phyloP scores from a whole-genome alignment of 257 asterid species.

The Pogostemon cablin region DNA sequence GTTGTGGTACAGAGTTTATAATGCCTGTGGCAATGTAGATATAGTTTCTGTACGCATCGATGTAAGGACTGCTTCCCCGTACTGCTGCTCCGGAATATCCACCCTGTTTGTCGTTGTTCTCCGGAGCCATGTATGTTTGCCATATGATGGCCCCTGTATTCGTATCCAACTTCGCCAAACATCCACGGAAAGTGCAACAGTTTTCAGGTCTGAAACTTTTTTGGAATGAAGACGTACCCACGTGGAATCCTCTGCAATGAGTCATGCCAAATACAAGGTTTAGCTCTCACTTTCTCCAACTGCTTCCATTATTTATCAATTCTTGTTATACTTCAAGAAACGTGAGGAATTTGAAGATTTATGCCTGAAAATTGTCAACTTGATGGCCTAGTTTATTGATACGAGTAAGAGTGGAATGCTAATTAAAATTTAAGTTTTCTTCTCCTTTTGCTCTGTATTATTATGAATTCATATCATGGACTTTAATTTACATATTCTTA shows the following conservation, averaged over 20 bases:
- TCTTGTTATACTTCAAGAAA: not conserved
- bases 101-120: conserved; percentile 41
- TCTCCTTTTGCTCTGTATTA: too few relatives aligned
- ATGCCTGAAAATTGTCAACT: not conserved
- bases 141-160: conserved; percentile 45
- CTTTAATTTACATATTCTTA: not conserved
- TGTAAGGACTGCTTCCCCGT: conserved; percentile 68
- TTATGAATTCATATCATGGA: conserved; percentile 8
- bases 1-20: conserved; percentile 48
- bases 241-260: conserved; percentile 33
- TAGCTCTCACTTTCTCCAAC: not conserved
- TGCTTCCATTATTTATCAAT: not conserved
- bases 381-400: not conserved
- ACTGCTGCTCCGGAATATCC: conserved; percentile 54
- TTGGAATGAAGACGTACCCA: conserved; percentile 53
- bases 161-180: conserved; percentile 48
- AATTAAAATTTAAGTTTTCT: not conserved
- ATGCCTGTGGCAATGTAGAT: conserved; percentile 59
- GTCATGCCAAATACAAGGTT: not conserved
- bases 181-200: conserved; percentile 64
- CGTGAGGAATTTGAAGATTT: not conserved
- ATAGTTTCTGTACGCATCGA: conserved; percentile 41
- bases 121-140: conserved; percentile 51
- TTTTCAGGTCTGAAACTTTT: conserved; percentile 34
- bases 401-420: not conserved